phyloP scores from a whole-genome alignment of 1,139 yeast species.

The Protomyces pachydermus region DNA sequence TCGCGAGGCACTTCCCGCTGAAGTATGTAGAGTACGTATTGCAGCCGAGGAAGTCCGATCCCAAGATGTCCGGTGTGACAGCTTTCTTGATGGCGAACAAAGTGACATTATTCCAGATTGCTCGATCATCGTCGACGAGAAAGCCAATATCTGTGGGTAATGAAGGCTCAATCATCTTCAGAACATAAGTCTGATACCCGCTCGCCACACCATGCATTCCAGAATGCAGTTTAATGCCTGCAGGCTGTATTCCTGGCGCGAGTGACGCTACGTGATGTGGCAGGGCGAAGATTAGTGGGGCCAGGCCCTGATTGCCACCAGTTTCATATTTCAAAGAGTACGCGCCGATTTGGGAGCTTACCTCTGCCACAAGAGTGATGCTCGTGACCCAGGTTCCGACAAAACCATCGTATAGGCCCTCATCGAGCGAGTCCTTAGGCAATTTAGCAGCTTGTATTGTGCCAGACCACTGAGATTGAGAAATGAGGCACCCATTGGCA shows the following conservation, averaged over 20 bases:
- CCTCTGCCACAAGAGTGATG: conserved; percentile 43
- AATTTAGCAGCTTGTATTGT: conserved; percentile 7
- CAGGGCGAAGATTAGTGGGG: conserved; percentile 57
- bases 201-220: conserved; percentile 62
- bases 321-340: conserved; percentile 53
- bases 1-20: conserved; percentile 66
- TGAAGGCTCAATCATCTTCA: conserved; percentile 53
- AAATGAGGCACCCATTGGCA: not conserved
- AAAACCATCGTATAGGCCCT: conserved; percentile 47
- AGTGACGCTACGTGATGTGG: conserved; percentile 66
- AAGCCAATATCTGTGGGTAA: conserved; percentile 48
- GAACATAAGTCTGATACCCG: conserved; percentile 51
- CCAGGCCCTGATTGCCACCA: conserved; percentile 47
- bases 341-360: conserved; percentile 43
- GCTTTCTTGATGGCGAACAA: conserved; percentile 4
- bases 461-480: conserved; percentile 1
- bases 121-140: conserved; percentile 38
- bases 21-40: conserved; percentile 52
- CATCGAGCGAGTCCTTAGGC: conserved; percentile 35
- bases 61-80: not conserved
- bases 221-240: conserved; percentile 40
- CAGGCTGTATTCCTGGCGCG: conserved; percentile 35
- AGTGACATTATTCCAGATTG: not conserved
- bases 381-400: conserved; percentile 56
- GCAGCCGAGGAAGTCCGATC: not conserved